Evolutionary conservation across 441 rosid species (phyloP), one percentile per base, ranked within the genome.

Genomic region (Corymbia calophylla): DNA sequence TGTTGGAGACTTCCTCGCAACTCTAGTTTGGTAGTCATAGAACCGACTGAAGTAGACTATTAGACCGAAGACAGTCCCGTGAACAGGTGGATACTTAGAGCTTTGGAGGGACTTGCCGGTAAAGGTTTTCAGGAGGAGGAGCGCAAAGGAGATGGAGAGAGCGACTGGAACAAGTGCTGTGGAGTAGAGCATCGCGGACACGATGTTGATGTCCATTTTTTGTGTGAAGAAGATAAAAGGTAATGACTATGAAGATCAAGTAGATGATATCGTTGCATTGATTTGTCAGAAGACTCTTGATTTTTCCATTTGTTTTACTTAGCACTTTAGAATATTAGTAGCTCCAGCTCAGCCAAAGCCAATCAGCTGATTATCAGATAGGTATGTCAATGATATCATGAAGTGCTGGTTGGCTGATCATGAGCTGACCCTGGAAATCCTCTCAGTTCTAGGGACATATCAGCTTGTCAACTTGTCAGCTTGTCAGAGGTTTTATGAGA

Each of bases 11-110:
- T 29, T 89, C 25, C 82, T 93, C 55, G 96, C 96, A 8, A 85
- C 49, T 87, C 91, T 89, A 23, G 95, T 91, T 70, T 93, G 96
- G 93, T 94, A 80, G 88, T 97, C 97, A 62, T 95, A 95, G 27
- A 96, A 90, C 17, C 89, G 31, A 89, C 94, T 91, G 88, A 92
- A 91, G 93, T 94, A 92, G 53, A 94, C 82, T n/a, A 94, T 93
- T 88, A 87, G 94, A 64, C 58, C 68, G 60, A 96, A 96, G 86
- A 95, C 89, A 9, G 95, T 94, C 70, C 97, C 96, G 13, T 92
- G 88, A 15, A 96, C 95, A 0, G 98, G 99, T 4, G 96, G 88
- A 86, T 96, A 95, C 7, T 90, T 58, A 1, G 94, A 93, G 91
- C 92, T 68, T 48, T 54, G 73, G 87, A 94, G 92, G 21, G 96